Conservation (phyloP, 495 filamentous ascomycete species). For the Xylaria intraflava region DNA sequence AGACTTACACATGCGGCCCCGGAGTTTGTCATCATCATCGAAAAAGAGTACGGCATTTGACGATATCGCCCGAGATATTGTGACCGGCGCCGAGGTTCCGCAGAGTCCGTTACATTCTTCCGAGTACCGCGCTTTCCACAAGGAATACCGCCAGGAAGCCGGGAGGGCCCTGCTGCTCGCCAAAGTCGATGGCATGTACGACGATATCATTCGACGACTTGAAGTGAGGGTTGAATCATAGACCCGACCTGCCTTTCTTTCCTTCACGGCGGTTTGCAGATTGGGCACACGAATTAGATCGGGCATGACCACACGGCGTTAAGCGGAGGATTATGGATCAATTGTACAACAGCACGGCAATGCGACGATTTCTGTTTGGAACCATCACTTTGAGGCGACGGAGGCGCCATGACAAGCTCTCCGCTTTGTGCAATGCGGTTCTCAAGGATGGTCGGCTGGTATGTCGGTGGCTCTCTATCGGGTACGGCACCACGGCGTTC, state of each 20-base stretch:
- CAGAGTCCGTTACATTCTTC: conserved; percentile 12
- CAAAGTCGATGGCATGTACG: conserved; percentile 12
- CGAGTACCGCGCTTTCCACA: conserved; percentile 14
- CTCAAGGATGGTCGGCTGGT: background rate
- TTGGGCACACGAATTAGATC: background rate
- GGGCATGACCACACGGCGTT: conserved; percentile 3
- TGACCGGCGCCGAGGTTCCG: conserved; percentile 11
- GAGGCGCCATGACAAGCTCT: background rate
- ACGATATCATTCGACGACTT: conserved; percentile 12
- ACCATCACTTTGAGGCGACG: background rate
- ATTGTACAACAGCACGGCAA: conserved; percentile 10
- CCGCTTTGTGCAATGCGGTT: background rate
- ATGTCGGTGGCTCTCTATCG: background rate
- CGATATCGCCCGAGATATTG: conserved; percentile 13
- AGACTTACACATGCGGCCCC: conserved; percentile 7
- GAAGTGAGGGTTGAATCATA: conserved; percentile 11
- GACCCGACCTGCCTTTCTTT: background rate
- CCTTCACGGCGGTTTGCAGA: background rate
- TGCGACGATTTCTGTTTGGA: background rate
- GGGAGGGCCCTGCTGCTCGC: conserved; percentile 12
- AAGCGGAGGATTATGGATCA: background rate
- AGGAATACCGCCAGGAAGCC: conserved; percentile 13
- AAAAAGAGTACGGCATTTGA: conserved; percentile 13
- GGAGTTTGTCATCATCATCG: conserved; percentile 11
- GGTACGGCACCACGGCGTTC: background rate